Base-by-base conservation (phyloP, 108 stramenopile species). In the Epithemia pelagica region DNA sequence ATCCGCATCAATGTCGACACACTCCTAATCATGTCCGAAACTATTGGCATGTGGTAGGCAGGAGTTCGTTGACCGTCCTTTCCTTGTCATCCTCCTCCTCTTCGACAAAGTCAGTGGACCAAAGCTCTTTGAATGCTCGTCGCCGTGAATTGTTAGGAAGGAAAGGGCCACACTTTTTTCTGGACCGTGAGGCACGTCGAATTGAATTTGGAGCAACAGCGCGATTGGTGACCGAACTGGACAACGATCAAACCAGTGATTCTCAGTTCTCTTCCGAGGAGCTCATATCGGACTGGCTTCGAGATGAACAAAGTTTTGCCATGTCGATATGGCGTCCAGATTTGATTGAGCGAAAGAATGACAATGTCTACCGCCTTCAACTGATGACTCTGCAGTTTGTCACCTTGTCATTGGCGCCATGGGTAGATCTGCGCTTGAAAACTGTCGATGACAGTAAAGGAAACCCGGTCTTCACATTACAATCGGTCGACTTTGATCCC, bases 381-480 rank as follows among this genome's bases (percentile, higher is more conserved):
- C 60, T 84, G 28, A 91, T 91, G 90, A 83, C 74, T 29, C 64
- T 91, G 28, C 84, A 87, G 80, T 91, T 91, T 66, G 84, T 91
- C 19, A 89, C 90, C 1, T 75, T 91, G 22, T 76, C 85, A 59
- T 73, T 88, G 24, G 65, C 81, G 18, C 90, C 90, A 5, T 75
- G 73, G 28, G 90, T 91, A 3, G 87, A 88, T 73, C 67, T 88
- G 5, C 56, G 82, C 32, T 89, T 91, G 87, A 87, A 79, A 78
- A 85, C 86, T 1, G 37, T 73, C 19, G 58, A 61, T 25, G 64
- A 69, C 0, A 27, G 52, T 56, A n/a, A n/a, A n/a, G n/a, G n/a
- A n/a, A n/a, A n/a, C n/a, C 81, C 81, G 1, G 51, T 78, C 19
- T 89, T 91, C 69, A 72, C 66, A 28, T 57, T 91, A 18, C 85